Base-by-base conservation (phyloP, 805 yeast species). In the Teunomyces stri region DNA sequence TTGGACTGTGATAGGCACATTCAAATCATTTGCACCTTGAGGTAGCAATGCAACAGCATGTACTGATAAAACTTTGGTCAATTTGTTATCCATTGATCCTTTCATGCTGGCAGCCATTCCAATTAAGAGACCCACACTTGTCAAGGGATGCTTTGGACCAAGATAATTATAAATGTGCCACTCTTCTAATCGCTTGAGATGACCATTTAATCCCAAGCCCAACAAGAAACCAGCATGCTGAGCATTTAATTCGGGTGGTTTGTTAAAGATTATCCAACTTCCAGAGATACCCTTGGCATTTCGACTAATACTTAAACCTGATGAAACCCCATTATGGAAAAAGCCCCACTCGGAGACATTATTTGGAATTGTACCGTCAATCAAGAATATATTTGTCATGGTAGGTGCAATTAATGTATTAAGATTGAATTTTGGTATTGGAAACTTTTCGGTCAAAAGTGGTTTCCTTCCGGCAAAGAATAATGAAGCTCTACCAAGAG, bases 151-250 rank as follows among this genome's bases (percentile, higher is more conserved):
- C 54, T 94, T 91, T 0, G 96, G 96, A 0, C 96, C 96, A 45
- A 94, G 69, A 55, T 89, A 90, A 59, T 92, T 91, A 63, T 89
- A 94, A 27, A 92, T 87, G 61, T 91, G 97, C 97, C 98, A 94
- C 63, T 94, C 97, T 58, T 92, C 98, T 21, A 94, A 68, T 36
- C 76, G 75, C 47, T 79, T 82, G 56, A 94, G 68, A 61, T 91
- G 96, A 0, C 98, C 98, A 65, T 89, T 89, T 27, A 94, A 69
- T 0, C 99, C 99, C 21, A 94, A 70, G 0, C 97, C 99, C 15
- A 89, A 67, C n/a, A 94, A 66, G 55, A 94, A 90, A 0, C 99
- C 99, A 18, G 97, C 97, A 70, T 91, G 97, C 51, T 88, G 91
- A 0, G 96, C 79, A 54, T 81, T 82, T 28, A 87, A 62, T 4